Evolutionary conservation across 2,329 filamentous ascomycete genomes (phyloP).

Genomic region (Chaetomiaceae sp.): DNA sequence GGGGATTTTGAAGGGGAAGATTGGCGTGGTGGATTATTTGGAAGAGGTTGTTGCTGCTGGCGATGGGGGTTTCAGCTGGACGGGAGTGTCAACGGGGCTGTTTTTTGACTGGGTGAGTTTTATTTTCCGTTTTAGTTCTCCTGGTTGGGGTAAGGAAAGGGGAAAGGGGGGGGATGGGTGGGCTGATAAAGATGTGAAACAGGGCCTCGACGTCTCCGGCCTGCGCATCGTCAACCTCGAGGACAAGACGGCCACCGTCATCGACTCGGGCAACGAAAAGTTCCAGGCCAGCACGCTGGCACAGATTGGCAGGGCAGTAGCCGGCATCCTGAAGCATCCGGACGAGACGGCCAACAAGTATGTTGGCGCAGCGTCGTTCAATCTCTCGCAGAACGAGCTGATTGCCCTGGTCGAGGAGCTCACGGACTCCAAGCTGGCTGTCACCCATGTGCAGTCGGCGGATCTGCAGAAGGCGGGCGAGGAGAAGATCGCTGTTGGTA

Average conservation of each 20-base stretch:
- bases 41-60: constrained; percentile 43
- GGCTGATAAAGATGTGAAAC: too few relatives aligned
- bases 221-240: constrained; percentile 49
- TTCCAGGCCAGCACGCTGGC: constrained; percentile 48
- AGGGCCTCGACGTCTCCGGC: constrained; percentile 45
- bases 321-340: constrained; percentile 44
- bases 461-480: constrained; percentile 36
- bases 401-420: constrained; percentile 48
- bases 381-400: constrained; percentile 54
- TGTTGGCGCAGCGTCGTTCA: constrained; percentile 52
- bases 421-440: constrained; percentile 46
- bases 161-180: too few relatives aligned
- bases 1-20: constrained; percentile 29
- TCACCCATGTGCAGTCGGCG: constrained; percentile 34
- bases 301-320: constrained; percentile 48
- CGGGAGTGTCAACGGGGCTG: constrained; percentile 50
- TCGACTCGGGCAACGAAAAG: constrained; percentile 50
- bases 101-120: constrained; percentile 57
- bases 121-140: constrained; percentile 14
- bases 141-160: too few relatives aligned
- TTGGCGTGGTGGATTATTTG: constrained; percentile 45
- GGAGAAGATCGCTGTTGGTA: constrained; percentile 39
- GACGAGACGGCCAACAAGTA: constrained; percentile 54
- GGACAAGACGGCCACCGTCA: constrained; percentile 47
- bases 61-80: constrained; percentile 51